phyloP scores from a whole-genome alignment of 768 basidiomycete species.

The Leucosporidium yakuticum region DNA sequence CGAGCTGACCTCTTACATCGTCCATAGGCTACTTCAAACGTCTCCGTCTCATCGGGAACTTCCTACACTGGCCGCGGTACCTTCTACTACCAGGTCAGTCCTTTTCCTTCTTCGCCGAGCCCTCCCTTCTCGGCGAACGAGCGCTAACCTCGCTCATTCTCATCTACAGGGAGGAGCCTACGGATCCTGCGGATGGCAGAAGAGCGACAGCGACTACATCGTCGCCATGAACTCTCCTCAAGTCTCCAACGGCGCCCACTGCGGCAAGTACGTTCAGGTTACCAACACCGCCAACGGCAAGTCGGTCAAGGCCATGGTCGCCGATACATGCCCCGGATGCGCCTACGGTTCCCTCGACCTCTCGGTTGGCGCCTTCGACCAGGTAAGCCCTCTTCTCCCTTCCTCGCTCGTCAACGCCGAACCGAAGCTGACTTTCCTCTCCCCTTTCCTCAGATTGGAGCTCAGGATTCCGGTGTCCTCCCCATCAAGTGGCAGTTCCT shows the following conservation, averaged over 20 bases:
- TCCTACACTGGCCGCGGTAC: not conserved
- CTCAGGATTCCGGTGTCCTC: slow-evolving; percentile 53
- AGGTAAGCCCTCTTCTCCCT: slow-evolving; percentile 43
- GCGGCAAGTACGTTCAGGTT: slow-evolving; percentile 30
- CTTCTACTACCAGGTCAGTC: too few relatives aligned
- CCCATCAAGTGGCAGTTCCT: slow-evolving; percentile 44
- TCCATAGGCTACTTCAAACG: too few relatives aligned
- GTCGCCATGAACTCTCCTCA: slow-evolving; percentile 52
- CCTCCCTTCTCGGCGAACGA: too few relatives aligned
- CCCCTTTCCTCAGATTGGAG: slow-evolving; percentile 40
- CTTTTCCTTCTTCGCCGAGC: too few relatives aligned
- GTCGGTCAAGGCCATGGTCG: slow-evolving; percentile 23
- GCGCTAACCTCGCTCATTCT: too few relatives aligned
- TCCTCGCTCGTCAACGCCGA: too few relatives aligned
- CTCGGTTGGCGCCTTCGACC: slow-evolving; percentile 56
- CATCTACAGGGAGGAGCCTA: slow-evolving; percentile 56
- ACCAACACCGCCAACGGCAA: slow-evolving; percentile 48
- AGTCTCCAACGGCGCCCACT: slow-evolving; percentile 51
- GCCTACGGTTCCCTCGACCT: slow-evolving; percentile 57
- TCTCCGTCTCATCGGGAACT: not conserved
- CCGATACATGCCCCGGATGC: slow-evolving; percentile 22
- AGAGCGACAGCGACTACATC: slow-evolving; percentile 51
- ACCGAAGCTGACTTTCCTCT: not conserved
- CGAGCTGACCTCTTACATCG: too few relatives aligned
- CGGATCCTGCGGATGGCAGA: slow-evolving; percentile 68